These are phyloP conservation scores for Eurotiales sp. DNA, from an alignment of 2,329 filamentous ascomycete genomes.

Conservation along the genomic window DNA sequence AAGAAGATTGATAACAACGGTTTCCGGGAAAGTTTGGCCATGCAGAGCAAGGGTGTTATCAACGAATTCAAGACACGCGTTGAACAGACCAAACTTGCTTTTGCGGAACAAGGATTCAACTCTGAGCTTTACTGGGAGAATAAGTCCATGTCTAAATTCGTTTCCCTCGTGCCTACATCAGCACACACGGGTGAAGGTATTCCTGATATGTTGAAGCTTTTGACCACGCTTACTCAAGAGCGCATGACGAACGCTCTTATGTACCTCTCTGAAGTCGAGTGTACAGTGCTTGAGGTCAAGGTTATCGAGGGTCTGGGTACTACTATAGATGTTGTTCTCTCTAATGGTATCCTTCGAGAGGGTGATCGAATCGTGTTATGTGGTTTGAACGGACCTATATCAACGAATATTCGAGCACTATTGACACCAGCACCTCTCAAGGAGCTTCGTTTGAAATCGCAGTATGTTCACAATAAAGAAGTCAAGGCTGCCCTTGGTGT, in stretches of 20 bases:
- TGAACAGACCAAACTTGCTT: slow-evolving; percentile 86
- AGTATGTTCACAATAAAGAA: slow-evolving; percentile 98
- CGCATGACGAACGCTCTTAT: slow-evolving; percentile 96
- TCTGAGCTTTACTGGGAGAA: slow-evolving; percentile 96
- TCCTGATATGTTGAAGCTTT: slow-evolving; percentile 95
- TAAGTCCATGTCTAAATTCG: slow-evolving; percentile 90
- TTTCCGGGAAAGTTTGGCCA: slow-evolving; percentile 83
- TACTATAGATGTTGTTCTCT: slow-evolving; percentile 94
- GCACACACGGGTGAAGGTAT: slow-evolving; percentile 99
- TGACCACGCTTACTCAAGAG: slow-evolving; percentile 88
- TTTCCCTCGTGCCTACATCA: slow-evolving; percentile 95
- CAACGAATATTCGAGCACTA: slow-evolving; percentile 90
- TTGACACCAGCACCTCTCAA: slow-evolving; percentile 90
- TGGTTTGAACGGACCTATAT: slow-evolving; percentile 93
- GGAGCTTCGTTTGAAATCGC: slow-evolving; percentile 90
- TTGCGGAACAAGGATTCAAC: slow-evolving; percentile 97
- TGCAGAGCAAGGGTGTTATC: slow-evolving; percentile 90
- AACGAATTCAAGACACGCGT: slow-evolving; percentile 91
- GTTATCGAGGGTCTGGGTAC: slow-evolving; percentile 98
- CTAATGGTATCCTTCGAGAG: slow-evolving; percentile 90
- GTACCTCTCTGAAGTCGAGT: slow-evolving; percentile 97
- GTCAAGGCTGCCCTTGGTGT: slow-evolving; percentile 98
- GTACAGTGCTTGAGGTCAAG: slow-evolving; percentile 97
- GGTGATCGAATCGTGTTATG: slow-evolving; percentile 93
- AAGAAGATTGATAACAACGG: slow-evolving; percentile 98